phyloP scores from a whole-genome alignment of 176 grass and related monocot genomes.

The Carex littledalei region DNA sequence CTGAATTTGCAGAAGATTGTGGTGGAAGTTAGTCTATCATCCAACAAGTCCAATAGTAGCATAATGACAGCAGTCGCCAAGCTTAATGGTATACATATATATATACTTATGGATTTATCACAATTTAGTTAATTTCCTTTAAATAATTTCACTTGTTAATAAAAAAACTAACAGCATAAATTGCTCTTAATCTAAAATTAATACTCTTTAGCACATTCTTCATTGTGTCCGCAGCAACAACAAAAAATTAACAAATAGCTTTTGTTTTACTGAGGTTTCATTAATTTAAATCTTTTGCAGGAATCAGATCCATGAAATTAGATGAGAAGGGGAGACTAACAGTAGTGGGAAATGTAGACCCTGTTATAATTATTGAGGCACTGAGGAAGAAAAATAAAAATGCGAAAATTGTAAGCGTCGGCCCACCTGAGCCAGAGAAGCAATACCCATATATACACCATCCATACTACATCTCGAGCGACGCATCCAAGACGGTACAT shows the following conservation, averaged over 20 bases:
- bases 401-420: not conserved
- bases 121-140: too few species aligned
- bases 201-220: not conserved
- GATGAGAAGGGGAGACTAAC: constrained; percentile 1
- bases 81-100: constrained; percentile 1
- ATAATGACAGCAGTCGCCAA: constrained; percentile 1
- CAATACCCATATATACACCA: not conserved
- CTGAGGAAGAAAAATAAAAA: constrained; percentile 20
- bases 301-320: not conserved
- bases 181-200: not conserved
- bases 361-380: not conserved
- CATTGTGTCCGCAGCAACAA: not conserved
- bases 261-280: not conserved
- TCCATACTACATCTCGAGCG: not conserved
- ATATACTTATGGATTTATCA: too few species aligned
- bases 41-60: not conserved
- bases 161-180: too few species aligned
- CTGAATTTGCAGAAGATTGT: constrained; percentile 9
- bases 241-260: not conserved
- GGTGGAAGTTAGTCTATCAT: constrained; percentile 1
- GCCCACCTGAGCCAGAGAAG: not conserved
- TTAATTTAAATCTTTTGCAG: constrained; percentile 6
- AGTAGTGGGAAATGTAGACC: constrained; percentile 10
- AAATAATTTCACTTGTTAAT: too few species aligned
- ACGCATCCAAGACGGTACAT: not conserved